Base-by-base conservation (phyloP, 805 yeast genomes). In the Lipomyces starkeyi region DNA sequence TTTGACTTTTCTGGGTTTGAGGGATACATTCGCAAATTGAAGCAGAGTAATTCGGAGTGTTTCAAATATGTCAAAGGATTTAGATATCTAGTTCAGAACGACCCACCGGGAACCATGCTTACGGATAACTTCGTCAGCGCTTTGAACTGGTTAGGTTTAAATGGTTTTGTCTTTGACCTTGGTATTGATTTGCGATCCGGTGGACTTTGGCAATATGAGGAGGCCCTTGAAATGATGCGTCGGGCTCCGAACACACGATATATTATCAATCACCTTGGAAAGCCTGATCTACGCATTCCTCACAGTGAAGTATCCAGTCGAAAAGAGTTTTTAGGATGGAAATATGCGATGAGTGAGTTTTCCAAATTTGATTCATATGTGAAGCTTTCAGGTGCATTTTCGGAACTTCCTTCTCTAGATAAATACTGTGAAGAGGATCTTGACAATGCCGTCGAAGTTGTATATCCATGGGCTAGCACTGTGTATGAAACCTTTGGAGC, bases 211-310 rank as follows among this genome's bases (percentile, higher is more conserved):
- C 86, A 83, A 70, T 75, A 80, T 20, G 78, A 78, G 40, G 85
- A 83, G 66, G 76, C 82, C 14, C 62, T 68, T 3, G 58, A 73
- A 22, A 69, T 82, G 58, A 72, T 80, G 34, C 22, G 66, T 7
- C 66, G 76, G 11, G 77, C 80, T 1, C 74, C 76, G 6, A 69
- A 74, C 25, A 74, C 80, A 17, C 76, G 74, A 6, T 79, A 76
- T 63, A 76, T 83, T 34, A 74, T 83, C 35, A 81, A 83, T 70
- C 86, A 83, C 74, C 73, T 83, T 65, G 76, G 81, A 2, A 83
- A 83, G 71, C 85, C 86, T 0, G 76, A 78, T 59, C 73, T 79
- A 14, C 62, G 14, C 58, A 64, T 14, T 72, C 74, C 61, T 2
- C 27, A 59, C 3, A 52, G 58, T 3, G 32, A n/a, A 2, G 34